Conservation (phyloP, 148 eudicot species). For the Selenicereus undatus region DNA sequence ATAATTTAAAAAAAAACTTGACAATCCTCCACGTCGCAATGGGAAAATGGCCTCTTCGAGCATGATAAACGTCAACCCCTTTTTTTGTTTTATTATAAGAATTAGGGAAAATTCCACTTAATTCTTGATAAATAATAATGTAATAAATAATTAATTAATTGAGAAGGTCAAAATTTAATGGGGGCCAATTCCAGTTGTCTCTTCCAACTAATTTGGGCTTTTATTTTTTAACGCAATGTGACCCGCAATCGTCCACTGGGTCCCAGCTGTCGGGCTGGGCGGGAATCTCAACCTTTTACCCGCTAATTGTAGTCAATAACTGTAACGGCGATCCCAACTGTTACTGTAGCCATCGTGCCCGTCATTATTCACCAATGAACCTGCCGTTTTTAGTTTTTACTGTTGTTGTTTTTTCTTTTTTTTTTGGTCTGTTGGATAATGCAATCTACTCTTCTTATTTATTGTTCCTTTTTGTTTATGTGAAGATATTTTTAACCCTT, state of each 20-base stretch:
- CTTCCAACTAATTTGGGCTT: conserved; percentile 24
- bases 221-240: background rate
- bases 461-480: too few species aligned
- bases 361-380: too few species aligned
- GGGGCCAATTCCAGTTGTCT: conserved; percentile 10
- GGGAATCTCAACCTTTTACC: conserved; percentile 8
- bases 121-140: too few species aligned
- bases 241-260: background rate
- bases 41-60: conserved; percentile 9
- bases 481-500: too few species aligned
- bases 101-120: background rate
- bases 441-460: too few species aligned
- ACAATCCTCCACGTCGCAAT: conserved; percentile 18
- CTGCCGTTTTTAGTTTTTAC: too few species aligned
- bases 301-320: background rate
- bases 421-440: too few species aligned
- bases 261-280: conserved; percentile 28
- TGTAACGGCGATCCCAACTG: background rate
- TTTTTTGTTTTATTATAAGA: background rate
- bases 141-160: too few species aligned
- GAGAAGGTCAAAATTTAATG: conserved; percentile 12
- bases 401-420: too few species aligned
- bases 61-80: conserved; percentile 4
- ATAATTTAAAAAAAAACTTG: background rate
- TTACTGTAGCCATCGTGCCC: background rate